These are phyloP conservation scores for Seiridium unicorne DNA, from an alignment of 2,329 filamentous ascomycete genomes.

Conservation along the genomic window DNA sequence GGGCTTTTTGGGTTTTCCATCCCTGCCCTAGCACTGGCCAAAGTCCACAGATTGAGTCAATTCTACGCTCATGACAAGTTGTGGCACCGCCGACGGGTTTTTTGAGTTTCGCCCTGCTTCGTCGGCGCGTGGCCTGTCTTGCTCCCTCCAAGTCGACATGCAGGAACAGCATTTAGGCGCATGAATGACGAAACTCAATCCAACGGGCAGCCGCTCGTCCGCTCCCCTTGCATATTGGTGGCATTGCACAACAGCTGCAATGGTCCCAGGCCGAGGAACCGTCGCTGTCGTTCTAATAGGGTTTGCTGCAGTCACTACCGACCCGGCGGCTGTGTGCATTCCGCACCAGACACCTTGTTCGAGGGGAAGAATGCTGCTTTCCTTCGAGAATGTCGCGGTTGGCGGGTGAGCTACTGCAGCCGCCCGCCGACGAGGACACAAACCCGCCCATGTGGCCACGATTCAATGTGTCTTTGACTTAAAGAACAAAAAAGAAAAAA, in stretches of 20 bases:
- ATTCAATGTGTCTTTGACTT: too few species aligned
- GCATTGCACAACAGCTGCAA: background rate
- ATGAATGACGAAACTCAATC: background rate
- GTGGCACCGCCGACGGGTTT: too few species aligned
- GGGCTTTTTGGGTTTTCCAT: background rate
- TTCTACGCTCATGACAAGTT: too few species aligned
- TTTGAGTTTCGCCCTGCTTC: too few species aligned
- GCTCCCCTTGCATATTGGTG: background rate
- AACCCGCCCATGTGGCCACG: too few species aligned
- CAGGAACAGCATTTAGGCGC: too few species aligned
- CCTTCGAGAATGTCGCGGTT: background rate
- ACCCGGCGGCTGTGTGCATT: constrained; percentile 2
- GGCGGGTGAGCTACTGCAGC: background rate
- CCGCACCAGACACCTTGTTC: background rate
- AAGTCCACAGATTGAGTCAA: too few species aligned
- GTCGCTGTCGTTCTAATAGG: constrained; percentile 7
- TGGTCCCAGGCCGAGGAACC: background rate
- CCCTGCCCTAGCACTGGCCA: too few species aligned
- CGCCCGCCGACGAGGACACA: background rate
- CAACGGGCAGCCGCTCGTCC: background rate
- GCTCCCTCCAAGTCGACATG: too few species aligned
- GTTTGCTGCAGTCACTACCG: constrained; percentile 7
- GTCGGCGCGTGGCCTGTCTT: too few species aligned
- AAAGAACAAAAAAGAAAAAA: too few species aligned
- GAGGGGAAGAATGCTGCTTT: background rate